Evolutionary conservation across 2,329 filamentous ascomycete species (phyloP).

Genomic region (Calonectria hawksworthii): DNA sequence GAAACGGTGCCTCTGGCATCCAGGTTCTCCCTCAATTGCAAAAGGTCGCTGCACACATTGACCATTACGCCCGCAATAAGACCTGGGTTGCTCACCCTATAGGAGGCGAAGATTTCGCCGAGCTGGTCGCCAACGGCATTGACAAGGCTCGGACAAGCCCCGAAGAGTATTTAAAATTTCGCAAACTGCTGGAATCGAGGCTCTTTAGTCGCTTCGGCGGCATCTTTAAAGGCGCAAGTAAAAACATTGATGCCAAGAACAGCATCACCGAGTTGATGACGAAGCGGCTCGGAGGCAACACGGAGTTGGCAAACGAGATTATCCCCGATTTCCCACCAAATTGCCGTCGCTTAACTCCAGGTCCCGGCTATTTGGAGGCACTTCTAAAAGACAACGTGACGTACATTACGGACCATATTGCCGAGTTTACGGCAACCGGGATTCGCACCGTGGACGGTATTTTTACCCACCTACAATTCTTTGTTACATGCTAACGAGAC

Average conservation of each 20-base stretch:
- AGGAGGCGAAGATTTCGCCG: constrained; percentile 15
- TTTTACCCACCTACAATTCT: background rate
- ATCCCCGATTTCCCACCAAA: constrained; percentile 17
- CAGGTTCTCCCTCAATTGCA: constrained; percentile 11
- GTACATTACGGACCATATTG: constrained; percentile 13
- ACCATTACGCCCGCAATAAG: constrained; percentile 20
- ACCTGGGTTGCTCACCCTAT: constrained; percentile 17
- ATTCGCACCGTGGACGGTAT: constrained; percentile 16
- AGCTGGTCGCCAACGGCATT: constrained; percentile 7
- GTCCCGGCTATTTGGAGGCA: constrained; percentile 12
- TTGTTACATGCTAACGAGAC: background rate
- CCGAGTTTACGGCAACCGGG: constrained; percentile 11
- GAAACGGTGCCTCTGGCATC: constrained; percentile 16
- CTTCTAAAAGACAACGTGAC: constrained; percentile 1
- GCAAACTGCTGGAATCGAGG: constrained; percentile 2
- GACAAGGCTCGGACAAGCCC: constrained; percentile 15
- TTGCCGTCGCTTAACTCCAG: constrained; percentile 14
- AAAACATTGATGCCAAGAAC: background rate
- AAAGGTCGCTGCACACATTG: background rate
- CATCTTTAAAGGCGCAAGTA: background rate
- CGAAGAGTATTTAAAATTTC: constrained; percentile 12
- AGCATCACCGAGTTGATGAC: constrained; percentile 12
- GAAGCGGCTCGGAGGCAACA: background rate
- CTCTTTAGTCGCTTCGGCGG: constrained; percentile 14
- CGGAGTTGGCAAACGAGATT: background rate